Base-by-base conservation (phyloP, 176 grass and related monocot species). In the Musa troglodytarum region DNA sequence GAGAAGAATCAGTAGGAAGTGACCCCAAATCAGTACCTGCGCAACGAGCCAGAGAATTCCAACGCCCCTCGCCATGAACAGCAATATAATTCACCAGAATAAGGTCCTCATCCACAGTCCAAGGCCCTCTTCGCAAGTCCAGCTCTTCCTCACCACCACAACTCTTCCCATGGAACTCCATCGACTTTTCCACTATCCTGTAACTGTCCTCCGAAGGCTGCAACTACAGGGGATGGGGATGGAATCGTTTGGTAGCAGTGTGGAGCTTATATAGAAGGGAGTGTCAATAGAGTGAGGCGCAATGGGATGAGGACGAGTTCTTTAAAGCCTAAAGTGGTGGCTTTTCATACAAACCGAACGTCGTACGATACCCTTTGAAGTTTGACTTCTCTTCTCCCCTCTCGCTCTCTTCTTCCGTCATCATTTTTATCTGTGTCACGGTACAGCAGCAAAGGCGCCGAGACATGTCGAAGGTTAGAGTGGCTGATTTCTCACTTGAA, bases 31-130 rank as follows among this genome's bases (percentile, higher is more conserved):
- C 51, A 25, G 74, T 83, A 97, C 94, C 94, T 88, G 94, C 86
- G 79, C 79, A 98, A 52, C 86, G 90, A 52, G 94, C 88, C n/a
- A 98, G 86, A 28, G 90, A 98, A 66, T 98, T 98, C 94, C 94
- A 98, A 14, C 90, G 83, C 71, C 94, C 94, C 88, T 98, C 94
- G 55, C 94, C 94, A 24, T 98, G 86, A 20, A 75, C 69, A 13
- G 74, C 76, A 76, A 98, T 88, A 71, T 93, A 98, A 68, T 98
- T 98, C 75, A 93, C 80, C 9, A 97, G 88, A 14, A 91, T 54
- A 29, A 98, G 71, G 78, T 98, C 94, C 82, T 98, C 94, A 74
- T 98, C 94, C 19, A 91, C 86, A 43, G 94, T 93, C 94, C 94
- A 98, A 58, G 94, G 94, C 65, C 94, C 94, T 62, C 94, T 81